Conservation (phyloP, 1,284 basidiomycete species). For the Caloboletus firmus region DNA sequence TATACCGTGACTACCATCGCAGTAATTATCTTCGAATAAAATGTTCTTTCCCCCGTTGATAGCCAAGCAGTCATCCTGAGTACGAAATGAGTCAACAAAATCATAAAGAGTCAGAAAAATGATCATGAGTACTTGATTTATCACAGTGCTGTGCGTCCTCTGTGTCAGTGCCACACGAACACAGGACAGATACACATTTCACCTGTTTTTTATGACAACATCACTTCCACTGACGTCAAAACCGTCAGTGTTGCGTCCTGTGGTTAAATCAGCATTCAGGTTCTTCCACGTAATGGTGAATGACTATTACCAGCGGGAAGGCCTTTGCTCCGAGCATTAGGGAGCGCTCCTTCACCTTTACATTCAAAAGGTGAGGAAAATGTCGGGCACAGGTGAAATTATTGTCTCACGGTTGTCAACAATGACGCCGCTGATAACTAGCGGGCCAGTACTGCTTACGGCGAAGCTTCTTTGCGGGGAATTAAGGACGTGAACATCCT, state of each 20-base stretch:
- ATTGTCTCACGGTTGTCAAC: conserved; percentile 44
- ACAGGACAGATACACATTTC: conserved; percentile 7
- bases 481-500: conserved; percentile 47
- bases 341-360: conserved; percentile 39
- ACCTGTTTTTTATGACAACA: conserved; percentile 44
- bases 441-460: conserved; percentile 31
- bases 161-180: conserved; percentile 3
- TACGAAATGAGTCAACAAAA: background rate
- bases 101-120: background rate
- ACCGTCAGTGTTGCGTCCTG: conserved; percentile 56
- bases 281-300: background rate
- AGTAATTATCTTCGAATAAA: conserved; percentile 52
- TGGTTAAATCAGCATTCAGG: background rate
- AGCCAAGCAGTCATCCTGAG: conserved; percentile 62
- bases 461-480: conserved; percentile 43
- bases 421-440: conserved; percentile 39
- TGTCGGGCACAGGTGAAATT: background rate
- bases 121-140: conserved; percentile 30
- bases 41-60: conserved; percentile 60
- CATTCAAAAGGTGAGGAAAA: background rate
- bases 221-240: conserved; percentile 50
- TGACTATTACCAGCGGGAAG: conserved; percentile 24
- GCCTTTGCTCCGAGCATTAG: conserved; percentile 24
- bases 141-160: conserved; percentile 17
- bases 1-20: conserved; percentile 59